Percentiles rank a stretch among this genome's conserved stretches.
Conservation (phyloP, 495 filamentous ascomycete genomes). For the Pyrenopolyporus hunteri region DNA sequence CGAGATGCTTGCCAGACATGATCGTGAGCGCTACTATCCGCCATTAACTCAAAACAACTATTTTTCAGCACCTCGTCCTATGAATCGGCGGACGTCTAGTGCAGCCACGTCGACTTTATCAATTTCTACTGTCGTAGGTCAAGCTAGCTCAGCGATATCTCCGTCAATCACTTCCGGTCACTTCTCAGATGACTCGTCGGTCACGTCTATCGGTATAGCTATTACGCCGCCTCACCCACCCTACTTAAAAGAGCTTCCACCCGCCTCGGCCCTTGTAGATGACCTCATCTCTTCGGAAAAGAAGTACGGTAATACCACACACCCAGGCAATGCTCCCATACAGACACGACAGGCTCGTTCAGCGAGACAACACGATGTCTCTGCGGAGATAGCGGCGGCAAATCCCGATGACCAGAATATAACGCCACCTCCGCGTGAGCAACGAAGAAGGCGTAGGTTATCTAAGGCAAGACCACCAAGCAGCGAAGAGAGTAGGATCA, state of each 20-base stretch:
- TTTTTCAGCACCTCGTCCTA: constrained; percentile 37
- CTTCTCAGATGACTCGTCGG: constrained; percentile 26
- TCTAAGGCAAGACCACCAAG: too few species aligned
- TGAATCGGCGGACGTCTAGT: constrained; percentile 14
- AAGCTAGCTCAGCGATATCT: constrained; percentile 10
- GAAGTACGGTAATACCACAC: background rate
- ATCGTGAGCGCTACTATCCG: constrained; percentile 38
- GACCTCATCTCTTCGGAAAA: background rate
- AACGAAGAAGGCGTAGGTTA: too few species aligned
- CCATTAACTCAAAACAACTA: constrained; percentile 38
- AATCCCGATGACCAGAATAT: too few species aligned
- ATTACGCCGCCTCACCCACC: constrained; percentile 32
- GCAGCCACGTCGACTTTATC: constrained; percentile 10
- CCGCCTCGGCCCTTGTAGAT: background rate
- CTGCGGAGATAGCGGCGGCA: too few species aligned
- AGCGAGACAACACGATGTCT: too few species aligned
- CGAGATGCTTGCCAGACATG: constrained; percentile 19
- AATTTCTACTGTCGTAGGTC: background rate
- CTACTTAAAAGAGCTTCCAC: constrained; percentile 1
- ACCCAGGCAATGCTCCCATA: too few species aligned
- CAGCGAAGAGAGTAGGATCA: too few species aligned
- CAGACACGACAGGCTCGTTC: too few species aligned
- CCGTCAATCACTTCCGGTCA: constrained; percentile 5
- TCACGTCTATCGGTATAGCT: constrained; percentile 38
- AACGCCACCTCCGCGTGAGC: too few species aligned